Evolutionary conservation across 1,284 basidiomycete species (phyloP).

Genomic region (Omphalotus olearius): DNA sequence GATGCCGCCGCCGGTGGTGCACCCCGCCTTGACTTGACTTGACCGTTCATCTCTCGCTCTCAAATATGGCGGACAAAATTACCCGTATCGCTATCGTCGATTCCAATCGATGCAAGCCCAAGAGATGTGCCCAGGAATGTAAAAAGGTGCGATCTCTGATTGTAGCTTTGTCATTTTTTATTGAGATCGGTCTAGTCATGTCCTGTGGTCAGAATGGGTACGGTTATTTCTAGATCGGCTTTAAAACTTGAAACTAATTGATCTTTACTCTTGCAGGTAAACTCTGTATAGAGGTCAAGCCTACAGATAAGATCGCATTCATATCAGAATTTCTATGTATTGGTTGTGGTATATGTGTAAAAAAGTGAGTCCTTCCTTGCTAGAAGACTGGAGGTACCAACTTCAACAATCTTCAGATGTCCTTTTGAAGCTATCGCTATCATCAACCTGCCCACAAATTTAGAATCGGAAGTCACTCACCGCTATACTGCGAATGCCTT

Average conservation of each 20-base stretch:
- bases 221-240: slow-evolving; percentile 22
- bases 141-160: slow-evolving; percentile 62
- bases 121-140: slow-evolving; percentile 88
- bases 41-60: not conserved
- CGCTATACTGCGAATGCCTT: slow-evolving; percentile 97
- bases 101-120: slow-evolving; percentile 90
- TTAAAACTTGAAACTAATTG: not conserved
- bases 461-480: slow-evolving; percentile 92
- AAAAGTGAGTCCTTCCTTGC: slow-evolving; percentile 66
- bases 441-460: slow-evolving; percentile 95
- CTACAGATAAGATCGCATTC: slow-evolving; percentile 93
- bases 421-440: slow-evolving; percentile 97
- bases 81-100: slow-evolving; percentile 96
- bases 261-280: slow-evolving; percentile 55
- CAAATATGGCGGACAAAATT: slow-evolving; percentile 79
- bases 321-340: slow-evolving; percentile 96
- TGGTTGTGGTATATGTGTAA: slow-evolving; percentile 97
- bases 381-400: slow-evolving; percentile 6
- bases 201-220: slow-evolving; percentile 97
- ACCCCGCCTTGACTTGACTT: too few relatives aligned
- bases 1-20: too few relatives aligned
- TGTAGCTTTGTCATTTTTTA: not conserved
- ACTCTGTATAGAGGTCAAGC: slow-evolving; percentile 94
- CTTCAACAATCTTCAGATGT: slow-evolving; percentile 54
- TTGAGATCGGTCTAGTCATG: slow-evolving; percentile 60